phyloP scores from a whole-genome alignment of 306 rosid genomes.

The Malus domestica region ASM211411v1 NC_041797.1:15770001-15770500 shows the following conservation, averaged over 20 bases:
- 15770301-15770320: not conserved
- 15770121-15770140: not conserved
- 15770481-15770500: not conserved
- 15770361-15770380: no score
- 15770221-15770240: not conserved
- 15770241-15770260: not conserved
- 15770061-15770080: no score
- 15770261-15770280: not conserved
- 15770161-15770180: no score
- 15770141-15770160: no score
- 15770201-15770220: not conserved
- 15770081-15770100: no score
- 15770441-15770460: no score
- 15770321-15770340: slow-evolving; percentile 4
- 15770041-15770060: no score
- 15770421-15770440: not conserved
- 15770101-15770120: no score
- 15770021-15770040: no score
- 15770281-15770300: slow-evolving; percentile 1
- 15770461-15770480: not conserved
- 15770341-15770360: not conserved
- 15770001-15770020: no score
- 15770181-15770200: not conserved
- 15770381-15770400: not conserved
- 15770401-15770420: not conserved